These are phyloP conservation scores for Graphilbum fragrans DNA, from an alignment of 2,329 filamentous ascomycete species.

Conservation along the genomic window DNA sequence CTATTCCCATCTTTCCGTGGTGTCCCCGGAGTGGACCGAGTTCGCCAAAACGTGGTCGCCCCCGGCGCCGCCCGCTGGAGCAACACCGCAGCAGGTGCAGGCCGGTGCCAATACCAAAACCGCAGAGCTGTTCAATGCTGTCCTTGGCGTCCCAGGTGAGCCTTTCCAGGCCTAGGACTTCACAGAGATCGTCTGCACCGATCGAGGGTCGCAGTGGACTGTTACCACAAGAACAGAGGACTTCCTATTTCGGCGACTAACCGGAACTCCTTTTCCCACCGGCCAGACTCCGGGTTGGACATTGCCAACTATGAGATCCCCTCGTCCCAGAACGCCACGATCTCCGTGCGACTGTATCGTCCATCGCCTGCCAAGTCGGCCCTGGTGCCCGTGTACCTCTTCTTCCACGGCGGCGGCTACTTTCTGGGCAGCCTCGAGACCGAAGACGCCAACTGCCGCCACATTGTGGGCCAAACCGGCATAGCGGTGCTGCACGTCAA, in stretches of 20 bases:
- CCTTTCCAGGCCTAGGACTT: too few relatives aligned
- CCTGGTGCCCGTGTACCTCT: conserved; percentile 6
- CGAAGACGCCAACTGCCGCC: conserved; percentile 39
- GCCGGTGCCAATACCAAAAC: not conserved
- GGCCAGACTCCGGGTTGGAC: too few relatives aligned
- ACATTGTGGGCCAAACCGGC: conserved; percentile 29
- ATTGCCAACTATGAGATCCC: too few relatives aligned
- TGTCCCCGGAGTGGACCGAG: conserved; percentile 2
- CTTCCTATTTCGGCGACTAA: too few relatives aligned
- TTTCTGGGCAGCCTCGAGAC: conserved; percentile 38
- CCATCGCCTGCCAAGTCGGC: conserved; percentile 23
- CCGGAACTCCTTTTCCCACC: too few relatives aligned
- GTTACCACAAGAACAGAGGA: too few relatives aligned
- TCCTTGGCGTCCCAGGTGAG: not conserved
- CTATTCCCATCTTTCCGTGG: not conserved
- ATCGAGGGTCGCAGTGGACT: too few relatives aligned
- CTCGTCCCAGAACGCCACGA: too few relatives aligned
- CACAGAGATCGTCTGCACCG: too few relatives aligned
- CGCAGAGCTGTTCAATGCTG: conserved; percentile 1
- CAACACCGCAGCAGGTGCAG: conserved; percentile 3
- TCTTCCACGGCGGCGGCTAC: conserved; percentile 21
- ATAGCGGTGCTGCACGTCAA: conserved; percentile 27
- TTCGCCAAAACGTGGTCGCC: conserved; percentile 4
- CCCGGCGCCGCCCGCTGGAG: conserved; percentile 2
- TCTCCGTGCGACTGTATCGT: too few relatives aligned